Evolutionary conservation across 2,329 filamentous ascomycete genomes (phyloP).

Genomic region (Paecilomyces sp.): DNA sequence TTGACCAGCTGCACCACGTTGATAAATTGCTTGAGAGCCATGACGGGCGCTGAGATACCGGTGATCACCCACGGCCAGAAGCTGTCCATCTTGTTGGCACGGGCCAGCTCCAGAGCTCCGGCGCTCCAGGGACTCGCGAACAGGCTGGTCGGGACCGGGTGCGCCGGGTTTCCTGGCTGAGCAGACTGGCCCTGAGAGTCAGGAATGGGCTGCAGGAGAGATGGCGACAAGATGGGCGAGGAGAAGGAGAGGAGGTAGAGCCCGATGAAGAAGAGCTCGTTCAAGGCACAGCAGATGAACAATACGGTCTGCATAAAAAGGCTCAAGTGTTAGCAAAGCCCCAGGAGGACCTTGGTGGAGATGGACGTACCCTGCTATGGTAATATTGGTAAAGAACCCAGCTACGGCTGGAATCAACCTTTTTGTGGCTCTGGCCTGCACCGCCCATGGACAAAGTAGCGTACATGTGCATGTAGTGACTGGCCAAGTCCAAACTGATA

Average conservation of each 20-base stretch:
- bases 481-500: conserved; percentile 86
- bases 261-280: conserved; percentile 97
- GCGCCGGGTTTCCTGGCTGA: conserved; percentile 60
- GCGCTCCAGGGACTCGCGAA: conserved; percentile 89
- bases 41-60: conserved; percentile 72
- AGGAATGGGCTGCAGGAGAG: conserved; percentile 61
- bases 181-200: conserved; percentile 46
- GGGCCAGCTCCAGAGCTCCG: conserved; percentile 82
- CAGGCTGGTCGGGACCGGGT: conserved; percentile 62
- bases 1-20: conserved; percentile 93
- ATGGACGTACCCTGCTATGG: conserved; percentile 75
- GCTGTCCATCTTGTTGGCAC: conserved; percentile 87
- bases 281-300: conserved; percentile 82
- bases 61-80: conserved; percentile 73
- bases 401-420: conserved; percentile 78
- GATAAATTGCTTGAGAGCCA: conserved; percentile 87
- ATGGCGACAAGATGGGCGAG: conserved; percentile 79
- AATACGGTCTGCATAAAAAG: conserved; percentile 62
- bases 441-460: conserved; percentile 85
- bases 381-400: conserved; percentile 93
- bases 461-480: conserved; percentile 99
- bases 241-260: conserved; percentile 97
- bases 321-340: conserved; percentile 3
- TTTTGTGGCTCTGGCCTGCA: conserved; percentile 78
- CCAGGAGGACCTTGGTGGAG: background rate